Base-by-base conservation (phyloP, 441 rosid genomes). In the Erodium texanum region DNA sequence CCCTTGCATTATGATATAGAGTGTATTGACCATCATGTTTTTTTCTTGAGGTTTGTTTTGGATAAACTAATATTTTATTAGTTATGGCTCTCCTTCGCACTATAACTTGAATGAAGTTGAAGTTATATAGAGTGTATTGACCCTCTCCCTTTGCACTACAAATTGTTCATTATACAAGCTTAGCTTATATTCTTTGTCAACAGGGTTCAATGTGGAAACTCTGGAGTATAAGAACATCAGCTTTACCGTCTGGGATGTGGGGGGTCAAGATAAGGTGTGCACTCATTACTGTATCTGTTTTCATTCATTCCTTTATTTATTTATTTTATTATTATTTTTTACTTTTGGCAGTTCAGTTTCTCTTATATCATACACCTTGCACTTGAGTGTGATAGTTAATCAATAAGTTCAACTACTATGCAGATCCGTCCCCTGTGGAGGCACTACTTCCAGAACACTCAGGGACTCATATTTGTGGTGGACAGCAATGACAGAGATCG, bases 161-260 rank as follows among this genome's bases (percentile, higher is more conserved):
- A 56, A 56, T 0, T 54, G 10, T 54, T 19, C 7, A 54, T 54
- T 22, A 16, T 54, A 5, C 24, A 18, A 56, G 11, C 62, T 19
- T 56, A 56, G 24, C 62, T 12, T 56, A 19, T 56, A 56, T 56
- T 61, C 63, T 48, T 20, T 67, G 10, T 59, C 45, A 11, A 18
- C 70, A 72, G 75, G 75, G 50, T 72, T 72, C 70, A 72, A 72
- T 20, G 75, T 72, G 56, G 75, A 72, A 66, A 74, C 77, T 7
- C 73, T 74, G 64, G 77, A 74, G 41, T 74, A 74, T 36, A 74
- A 74, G 64, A 74, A 74, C 43, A 70, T 74, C 56, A 74, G 77
- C 77, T 74, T 74, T 70, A 74, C 77, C 7, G 77, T 74, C 41
- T 74, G 77, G 77, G 77, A 74, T 62, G 77, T 74, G 9, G 77